phyloP scores from a whole-genome alignment of 257 asterid genomes.

The Orobanche coerulescens region DNA sequence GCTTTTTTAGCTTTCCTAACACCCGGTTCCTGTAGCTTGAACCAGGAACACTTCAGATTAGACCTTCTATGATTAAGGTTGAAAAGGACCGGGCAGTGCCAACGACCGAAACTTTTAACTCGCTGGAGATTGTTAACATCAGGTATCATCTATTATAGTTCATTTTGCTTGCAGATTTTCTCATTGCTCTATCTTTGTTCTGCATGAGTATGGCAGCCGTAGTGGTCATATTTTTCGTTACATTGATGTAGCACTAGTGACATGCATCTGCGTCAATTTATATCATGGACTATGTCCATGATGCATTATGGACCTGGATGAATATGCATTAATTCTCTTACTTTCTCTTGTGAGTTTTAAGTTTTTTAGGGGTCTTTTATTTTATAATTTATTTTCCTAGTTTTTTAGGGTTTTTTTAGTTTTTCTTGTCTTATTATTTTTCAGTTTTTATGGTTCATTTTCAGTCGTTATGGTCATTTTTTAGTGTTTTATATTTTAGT shows the following conservation, averaged over 20 bases:
- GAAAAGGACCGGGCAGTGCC: slow-evolving; percentile 31
- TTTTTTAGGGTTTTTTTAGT: too few relatives aligned
- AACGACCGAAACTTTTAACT: slow-evolving; percentile 33
- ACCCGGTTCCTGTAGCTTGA: slow-evolving; percentile 38
- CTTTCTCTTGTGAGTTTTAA: too few relatives aligned
- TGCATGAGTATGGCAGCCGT: slow-evolving; percentile 10
- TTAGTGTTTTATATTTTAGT: too few relatives aligned
- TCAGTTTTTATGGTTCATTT: too few relatives aligned
- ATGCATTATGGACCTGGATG: too few relatives aligned
- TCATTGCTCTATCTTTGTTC: slow-evolving; percentile 8
- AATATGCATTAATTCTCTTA: too few relatives aligned
- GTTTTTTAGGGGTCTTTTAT: too few relatives aligned
- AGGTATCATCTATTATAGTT: slow-evolving; percentile 39
- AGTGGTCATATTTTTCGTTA: not conserved
- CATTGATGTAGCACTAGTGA: not conserved
- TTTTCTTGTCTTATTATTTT: too few relatives aligned
- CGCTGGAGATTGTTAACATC: slow-evolving; percentile 53
- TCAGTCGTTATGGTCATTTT: too few relatives aligned
- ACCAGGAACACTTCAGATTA: slow-evolving; percentile 56
- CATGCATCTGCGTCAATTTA: too few relatives aligned
- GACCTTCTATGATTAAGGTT: slow-evolving; percentile 88
- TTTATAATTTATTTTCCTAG: too few relatives aligned
- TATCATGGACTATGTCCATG: too few relatives aligned
- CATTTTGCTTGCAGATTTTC: not conserved
- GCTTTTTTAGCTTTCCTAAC: not conserved